These are phyloP conservation scores for Ogataea kodamae DNA, from an alignment of 805 yeast genomes.

Conservation along the genomic window DNA sequence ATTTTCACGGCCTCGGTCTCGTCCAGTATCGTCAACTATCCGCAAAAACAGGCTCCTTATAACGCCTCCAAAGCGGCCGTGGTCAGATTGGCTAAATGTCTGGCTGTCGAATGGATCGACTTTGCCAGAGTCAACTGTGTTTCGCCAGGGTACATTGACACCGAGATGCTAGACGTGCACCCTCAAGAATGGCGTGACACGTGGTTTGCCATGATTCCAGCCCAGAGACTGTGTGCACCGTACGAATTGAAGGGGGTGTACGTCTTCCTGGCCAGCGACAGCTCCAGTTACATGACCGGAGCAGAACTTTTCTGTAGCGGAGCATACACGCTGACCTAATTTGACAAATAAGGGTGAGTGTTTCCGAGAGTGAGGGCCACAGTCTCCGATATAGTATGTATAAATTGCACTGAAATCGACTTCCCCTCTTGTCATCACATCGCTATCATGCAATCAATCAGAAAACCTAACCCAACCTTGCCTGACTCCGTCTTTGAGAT, in stretches of 20 bases:
- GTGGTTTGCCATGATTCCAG: conserved; percentile 34
- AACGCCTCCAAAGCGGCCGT: conserved; percentile 46
- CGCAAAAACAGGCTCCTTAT: conserved; percentile 46
- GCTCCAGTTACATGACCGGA: conserved; percentile 45
- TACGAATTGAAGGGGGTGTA: conserved; percentile 49
- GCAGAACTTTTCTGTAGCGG: conserved; percentile 44
- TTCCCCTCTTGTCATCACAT: no score
- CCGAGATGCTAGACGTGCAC: conserved; percentile 36
- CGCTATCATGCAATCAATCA: conserved; percentile 14
- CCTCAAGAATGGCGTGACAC: conserved; percentile 22
- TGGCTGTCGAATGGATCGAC: conserved; percentile 43
- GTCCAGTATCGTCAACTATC: conserved; percentile 47
- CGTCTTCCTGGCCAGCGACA: conserved; percentile 48
- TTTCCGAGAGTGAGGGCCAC: no score
- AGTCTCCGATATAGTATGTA: no score
- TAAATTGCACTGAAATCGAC: no score
- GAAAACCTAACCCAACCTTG: conserved; percentile 15
- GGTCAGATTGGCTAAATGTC: conserved; percentile 40
- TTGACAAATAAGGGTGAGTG: not conserved
- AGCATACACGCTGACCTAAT: conserved; percentile 34
- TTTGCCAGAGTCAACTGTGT: conserved; percentile 47
- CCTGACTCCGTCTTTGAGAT: conserved; percentile 20
- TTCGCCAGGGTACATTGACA: conserved; percentile 47
- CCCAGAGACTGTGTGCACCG: conserved; percentile 44
- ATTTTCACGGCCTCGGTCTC: conserved; percentile 50